Evolutionary conservation across 2,329 filamentous ascomycete species (phyloP).

Genomic region (Ceratocystis diversiconidia): DNA sequence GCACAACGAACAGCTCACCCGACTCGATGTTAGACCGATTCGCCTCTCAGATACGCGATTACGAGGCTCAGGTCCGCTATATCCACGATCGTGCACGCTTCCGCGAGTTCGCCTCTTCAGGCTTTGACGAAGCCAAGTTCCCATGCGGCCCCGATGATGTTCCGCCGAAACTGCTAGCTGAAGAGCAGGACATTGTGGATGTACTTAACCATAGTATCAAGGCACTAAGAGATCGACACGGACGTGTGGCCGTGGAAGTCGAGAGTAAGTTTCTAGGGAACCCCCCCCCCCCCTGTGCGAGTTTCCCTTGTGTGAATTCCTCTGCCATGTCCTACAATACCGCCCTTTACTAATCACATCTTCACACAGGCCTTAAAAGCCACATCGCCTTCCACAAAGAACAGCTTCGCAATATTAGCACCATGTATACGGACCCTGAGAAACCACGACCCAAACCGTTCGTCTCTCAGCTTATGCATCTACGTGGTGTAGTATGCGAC

Average conservation of each 20-base stretch:
- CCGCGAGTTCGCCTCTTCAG: slow-evolving; percentile 27
- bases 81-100: slow-evolving; percentile 27
- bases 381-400: slow-evolving; percentile 17
- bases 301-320: too few relatives aligned
- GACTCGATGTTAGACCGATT: not conserved
- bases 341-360: not conserved
- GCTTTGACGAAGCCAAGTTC: slow-evolving; percentile 28
- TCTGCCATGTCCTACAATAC: too few relatives aligned
- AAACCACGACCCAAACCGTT: slow-evolving; percentile 29
- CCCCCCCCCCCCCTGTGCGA: not conserved
- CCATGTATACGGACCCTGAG: slow-evolving; percentile 28
- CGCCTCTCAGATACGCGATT: slow-evolving; percentile 17
- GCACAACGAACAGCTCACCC: not conserved
- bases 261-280: not conserved
- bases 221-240: slow-evolving; percentile 22
- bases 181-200: slow-evolving; percentile 24
- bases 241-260: not conserved
- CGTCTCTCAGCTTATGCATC: slow-evolving; percentile 33
- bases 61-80: slow-evolving; percentile 23
- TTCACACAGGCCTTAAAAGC: slow-evolving; percentile 11
- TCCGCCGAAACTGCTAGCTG: slow-evolving; percentile 26
- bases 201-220: slow-evolving; percentile 23
- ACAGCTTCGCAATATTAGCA: slow-evolving; percentile 29
- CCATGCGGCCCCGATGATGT: slow-evolving; percentile 28
- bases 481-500: slow-evolving; percentile 38